phyloP scores from a whole-genome alignment of 805 yeast species.

The Cyberlindnera japonica region DNA sequence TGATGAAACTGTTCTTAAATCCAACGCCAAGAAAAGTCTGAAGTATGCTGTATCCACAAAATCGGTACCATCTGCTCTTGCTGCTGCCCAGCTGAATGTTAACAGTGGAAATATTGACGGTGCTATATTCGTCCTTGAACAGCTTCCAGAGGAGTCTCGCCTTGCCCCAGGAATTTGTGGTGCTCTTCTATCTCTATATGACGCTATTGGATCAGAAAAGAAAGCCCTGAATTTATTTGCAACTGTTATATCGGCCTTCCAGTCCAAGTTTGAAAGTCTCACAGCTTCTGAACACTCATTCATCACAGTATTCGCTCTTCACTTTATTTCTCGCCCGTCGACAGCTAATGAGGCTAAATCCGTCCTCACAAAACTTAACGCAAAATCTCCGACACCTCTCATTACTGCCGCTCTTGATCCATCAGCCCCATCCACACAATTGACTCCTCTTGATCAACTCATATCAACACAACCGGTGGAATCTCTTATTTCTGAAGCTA shows the following conservation, averaged over 20 bases:
- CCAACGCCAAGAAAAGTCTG: conserved; percentile 32
- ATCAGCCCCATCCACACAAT: neutral
- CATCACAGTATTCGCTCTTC: conserved; percentile 6
- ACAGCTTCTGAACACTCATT: neutral
- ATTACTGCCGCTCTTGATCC: conserved; percentile 8
- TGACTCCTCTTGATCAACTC: conserved; percentile 4
- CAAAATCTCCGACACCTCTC: conserved; percentile 3
- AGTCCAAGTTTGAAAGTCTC: neutral
- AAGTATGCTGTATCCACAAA: conserved; percentile 32
- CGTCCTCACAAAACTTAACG: conserved; percentile 2
- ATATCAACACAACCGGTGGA: conserved; percentile 1
- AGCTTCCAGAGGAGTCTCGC: conserved; percentile 18
- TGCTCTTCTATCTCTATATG: conserved; percentile 47
- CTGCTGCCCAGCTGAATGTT: conserved; percentile 35
- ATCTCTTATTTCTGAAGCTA: conserved; percentile 3
- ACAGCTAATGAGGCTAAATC: conserved; percentile 6
- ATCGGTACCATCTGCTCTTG: conserved; percentile 30
- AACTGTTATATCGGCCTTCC: neutral
- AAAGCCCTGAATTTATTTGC: conserved; percentile 32
- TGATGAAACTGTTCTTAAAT: conserved; percentile 3
- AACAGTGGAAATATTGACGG: conserved; percentile 30
- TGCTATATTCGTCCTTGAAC: conserved; percentile 36
- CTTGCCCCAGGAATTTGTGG: conserved; percentile 48
- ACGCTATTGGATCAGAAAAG: conserved; percentile 37
- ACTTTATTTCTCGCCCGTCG: conserved; percentile 5